These are phyloP conservation scores for Dendrobium nobile DNA, from an alignment of 106 monocot genomes.

Conservation along the genomic window DNA sequence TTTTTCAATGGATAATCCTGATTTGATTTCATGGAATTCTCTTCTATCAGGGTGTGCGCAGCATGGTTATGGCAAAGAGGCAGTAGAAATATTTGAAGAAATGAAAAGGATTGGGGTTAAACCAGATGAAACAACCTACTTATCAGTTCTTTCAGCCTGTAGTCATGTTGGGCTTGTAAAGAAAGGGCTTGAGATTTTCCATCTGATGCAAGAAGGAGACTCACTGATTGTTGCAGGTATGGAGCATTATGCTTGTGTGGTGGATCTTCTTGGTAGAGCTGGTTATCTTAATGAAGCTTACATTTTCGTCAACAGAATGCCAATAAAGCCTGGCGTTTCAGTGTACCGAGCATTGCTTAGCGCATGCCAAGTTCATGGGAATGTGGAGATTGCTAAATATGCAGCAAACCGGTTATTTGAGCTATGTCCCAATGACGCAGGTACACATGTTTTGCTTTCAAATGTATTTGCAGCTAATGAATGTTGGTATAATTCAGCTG, in stretches of 20 bases:
- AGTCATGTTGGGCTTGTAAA: slow-evolving; percentile 43
- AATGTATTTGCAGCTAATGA: slow-evolving; percentile 43
- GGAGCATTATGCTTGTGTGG: slow-evolving; percentile 59
- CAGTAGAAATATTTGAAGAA: slow-evolving; percentile 38
- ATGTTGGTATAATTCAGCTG: slow-evolving; percentile 32
- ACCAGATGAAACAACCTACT: slow-evolving; percentile 29
- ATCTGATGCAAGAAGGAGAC: slow-evolving; percentile 23
- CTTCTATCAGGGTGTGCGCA: slow-evolving; percentile 41
- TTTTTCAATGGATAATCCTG: slow-evolving; percentile 24
- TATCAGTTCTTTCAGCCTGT: slow-evolving; percentile 50
- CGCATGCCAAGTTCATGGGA: slow-evolving; percentile 38
- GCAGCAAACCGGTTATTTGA: slow-evolving; percentile 23
- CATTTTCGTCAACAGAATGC: slow-evolving; percentile 37
- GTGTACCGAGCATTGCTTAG: slow-evolving; percentile 48
- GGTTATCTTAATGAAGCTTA: slow-evolving; percentile 39
- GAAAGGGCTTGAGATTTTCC: slow-evolving; percentile 34
- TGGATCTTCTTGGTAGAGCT: slow-evolving; percentile 53
- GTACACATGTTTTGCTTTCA: slow-evolving; percentile 36
- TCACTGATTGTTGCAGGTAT: background rate
- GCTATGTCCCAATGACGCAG: slow-evolving; percentile 37
- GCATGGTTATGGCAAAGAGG: slow-evolving; percentile 40
- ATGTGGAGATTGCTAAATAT: slow-evolving; percentile 30
- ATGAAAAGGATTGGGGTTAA: slow-evolving; percentile 21
- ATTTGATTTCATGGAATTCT: slow-evolving; percentile 54
- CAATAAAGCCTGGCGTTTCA: slow-evolving; percentile 28